Evolutionary conservation across 2,329 filamentous ascomycete species (phyloP).

Genomic region (Botryotinia convoluta): DNA sequence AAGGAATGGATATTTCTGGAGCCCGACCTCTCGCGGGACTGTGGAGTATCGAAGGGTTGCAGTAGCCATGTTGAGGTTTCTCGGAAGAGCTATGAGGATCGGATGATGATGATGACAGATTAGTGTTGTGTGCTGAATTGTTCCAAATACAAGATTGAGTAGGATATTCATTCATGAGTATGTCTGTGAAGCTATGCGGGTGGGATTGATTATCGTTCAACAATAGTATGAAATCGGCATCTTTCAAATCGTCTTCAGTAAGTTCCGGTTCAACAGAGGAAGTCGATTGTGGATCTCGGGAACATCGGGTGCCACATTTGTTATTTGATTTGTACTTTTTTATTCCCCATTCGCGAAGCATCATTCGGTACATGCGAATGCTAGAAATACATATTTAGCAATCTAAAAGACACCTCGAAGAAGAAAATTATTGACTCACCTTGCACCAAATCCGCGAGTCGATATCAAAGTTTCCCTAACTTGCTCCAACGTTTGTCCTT

Average conservation of each 20-base stretch:
- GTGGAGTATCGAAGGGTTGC: neutral
- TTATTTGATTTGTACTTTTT: slow-evolving; percentile 22
- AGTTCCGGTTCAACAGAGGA: slow-evolving; percentile 4
- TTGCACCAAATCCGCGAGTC: slow-evolving; percentile 25
- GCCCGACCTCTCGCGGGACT: neutral
- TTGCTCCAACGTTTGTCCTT: slow-evolving; percentile 23
- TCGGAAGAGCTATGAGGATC: neutral
- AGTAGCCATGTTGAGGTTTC: neutral
- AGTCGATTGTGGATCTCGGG: slow-evolving; percentile 6
- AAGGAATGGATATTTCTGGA: neutral
- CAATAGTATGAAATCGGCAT: neutral
- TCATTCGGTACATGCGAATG: slow-evolving; percentile 24
- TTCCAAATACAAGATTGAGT: neutral
- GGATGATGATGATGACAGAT: neutral
- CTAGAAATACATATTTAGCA: slow-evolving; percentile 10
- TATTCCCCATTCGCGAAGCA: slow-evolving; percentile 22
- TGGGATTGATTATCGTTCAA: neutral
- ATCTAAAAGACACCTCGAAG: neutral
- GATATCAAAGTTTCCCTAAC: slow-evolving; percentile 22
- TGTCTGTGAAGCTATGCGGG: neutral
- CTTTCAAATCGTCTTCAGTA: neutral
- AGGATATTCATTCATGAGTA: neutral
- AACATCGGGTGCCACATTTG: neutral
- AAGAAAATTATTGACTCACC: slow-evolving; percentile 19
- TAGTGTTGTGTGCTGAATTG: neutral